Base-by-base conservation (phyloP, 1,284 basidiomycete genomes). In the Ustilago sp. region DNA sequence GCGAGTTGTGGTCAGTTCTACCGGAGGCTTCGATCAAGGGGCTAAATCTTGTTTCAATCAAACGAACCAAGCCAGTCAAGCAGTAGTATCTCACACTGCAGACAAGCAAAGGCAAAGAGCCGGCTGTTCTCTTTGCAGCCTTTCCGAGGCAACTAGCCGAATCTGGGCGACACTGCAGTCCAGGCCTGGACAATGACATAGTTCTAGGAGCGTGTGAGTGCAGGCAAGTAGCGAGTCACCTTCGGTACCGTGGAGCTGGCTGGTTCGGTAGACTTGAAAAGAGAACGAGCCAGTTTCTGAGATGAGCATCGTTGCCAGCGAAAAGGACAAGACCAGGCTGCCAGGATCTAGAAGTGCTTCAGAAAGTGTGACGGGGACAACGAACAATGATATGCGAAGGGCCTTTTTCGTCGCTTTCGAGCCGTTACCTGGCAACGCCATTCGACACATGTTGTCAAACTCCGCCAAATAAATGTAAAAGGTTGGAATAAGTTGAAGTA, bases 391-490 rank as follows among this genome's bases (percentile, higher is more conserved):
- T 19, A 48, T 48, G 45, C 45, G n/a, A 23, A 48, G 45, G 45
- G 45, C 45, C n/a, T 28, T 31, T 19, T 6, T 41, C 17, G 39
- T 41, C 13, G 45, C 45, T 48, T 48, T 48, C 45, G 45, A 23
- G 45, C 23, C 45, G 13, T 31, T 23, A 48, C 45, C 45, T 19
- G 45, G n/a, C 45, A 48, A 48, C 45, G 45, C 45, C 9, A 39
- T 39, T 39, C 4, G 38, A 39, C 38, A 5, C 38, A 39, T 39
- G 38, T 28, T 48, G 39, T 41, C 39, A 19, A 48, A 48, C 45
- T 48, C 45, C 45, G 45, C 45, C 45, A 48, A 48, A 48, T 48
- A 48, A 48, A 48, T 23, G 13, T 23, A 48, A 48, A 9, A 23
- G 7, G n/a, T 23, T 45, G 41, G 13, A 48, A 39, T n/a, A n/a